Evolutionary conservation across 2,329 filamentous ascomycete species (phyloP).

Genomic region (Monascus ruber): DNA sequence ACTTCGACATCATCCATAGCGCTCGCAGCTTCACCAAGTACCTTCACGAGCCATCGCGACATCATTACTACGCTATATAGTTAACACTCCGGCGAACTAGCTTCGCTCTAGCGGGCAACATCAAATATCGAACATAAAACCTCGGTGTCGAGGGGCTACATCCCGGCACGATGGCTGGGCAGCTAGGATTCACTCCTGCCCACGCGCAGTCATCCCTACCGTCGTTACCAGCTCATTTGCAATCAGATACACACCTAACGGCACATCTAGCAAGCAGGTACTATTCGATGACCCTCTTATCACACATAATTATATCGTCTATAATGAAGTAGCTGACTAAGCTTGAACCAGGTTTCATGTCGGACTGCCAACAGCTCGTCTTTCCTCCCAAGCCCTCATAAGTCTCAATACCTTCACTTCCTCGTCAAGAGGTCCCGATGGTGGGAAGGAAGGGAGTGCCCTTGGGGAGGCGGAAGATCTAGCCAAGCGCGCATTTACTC

Average conservation of each 20-base stretch:
- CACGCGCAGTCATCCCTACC: constrained; percentile 74
- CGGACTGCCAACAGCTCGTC: constrained; percentile 70
- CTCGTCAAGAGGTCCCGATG: constrained; percentile 78
- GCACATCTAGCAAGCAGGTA: constrained; percentile 42
- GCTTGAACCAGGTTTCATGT: constrained; percentile 83
- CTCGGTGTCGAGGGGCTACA: constrained; percentile 5
- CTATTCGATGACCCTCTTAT: constrained; percentile 1
- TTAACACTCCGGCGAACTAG: not conserved
- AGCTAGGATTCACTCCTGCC: constrained; percentile 42
- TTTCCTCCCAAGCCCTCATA: constrained; percentile 86
- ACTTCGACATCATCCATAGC: no score
- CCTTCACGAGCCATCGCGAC: no score
- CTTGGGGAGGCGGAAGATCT: constrained; percentile 89
- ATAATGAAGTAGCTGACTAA: not conserved
- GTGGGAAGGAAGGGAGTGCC: constrained; percentile 79
- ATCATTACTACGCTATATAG: no score
- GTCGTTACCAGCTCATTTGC: constrained; percentile 62
- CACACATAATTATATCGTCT: no score
- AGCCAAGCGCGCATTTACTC: constrained; percentile 71
- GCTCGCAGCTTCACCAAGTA: no score
- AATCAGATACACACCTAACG: constrained; percentile 41
- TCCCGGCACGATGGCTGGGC: constrained; percentile 26
- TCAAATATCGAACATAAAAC: not conserved
- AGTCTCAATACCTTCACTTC: constrained; percentile 91
- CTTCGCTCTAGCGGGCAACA: not conserved